Base-by-base conservation (phyloP, 2,329 filamentous ascomycete genomes). In the Fusarium marasasianum region DNA sequence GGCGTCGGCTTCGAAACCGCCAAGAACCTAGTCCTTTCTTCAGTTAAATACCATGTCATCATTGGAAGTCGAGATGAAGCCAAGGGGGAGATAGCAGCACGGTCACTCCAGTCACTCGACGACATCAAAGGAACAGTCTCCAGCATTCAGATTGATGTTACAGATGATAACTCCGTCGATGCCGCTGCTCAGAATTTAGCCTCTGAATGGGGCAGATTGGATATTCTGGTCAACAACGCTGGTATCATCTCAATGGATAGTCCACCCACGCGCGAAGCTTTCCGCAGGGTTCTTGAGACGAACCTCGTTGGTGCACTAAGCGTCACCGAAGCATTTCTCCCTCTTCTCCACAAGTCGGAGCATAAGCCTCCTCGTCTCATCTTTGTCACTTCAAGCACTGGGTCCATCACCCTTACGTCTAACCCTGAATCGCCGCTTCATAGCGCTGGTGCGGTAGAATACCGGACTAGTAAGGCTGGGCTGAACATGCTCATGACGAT, bases 1-100 rank as follows among this genome's bases (percentile, higher is more conserved):
- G 68, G 68, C 35, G 60, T 71, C 33, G 68, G 68, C 2, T 71
- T 47, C 4, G 68, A 71, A 18, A 71, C 60, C 11, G 68, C 66
- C 31, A 71, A 71, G 18, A 71, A 71, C 6, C 7, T 71, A 3
- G 29, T 66, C 1, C 24, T 71, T 0, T 71, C 66, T 1, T 71
- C 68, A 0, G 66, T 69, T 1, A 26, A 66, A 10, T 71, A 71
- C 4, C 68, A 71, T 59, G 66, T 71, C 6, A 26, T 71, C 10
- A 26, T 71, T 20, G 66, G 68, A 6, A 60, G 68, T 45, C 66
- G 66, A 9, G 43, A 71, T 13, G 59, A 55, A 6, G 24, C n/a
- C 43, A 71, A 66, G 11, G 68, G 68, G 2, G 48, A 71, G n/a
- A 50, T 8, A 14, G 68, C 66, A 24, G 66, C 54, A 0, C 14